Percentiles rank a stretch among this genome's conserved stretches.
These are phyloP conservation scores for Curvularia sp. DNA, from an alignment of 2,329 filamentous ascomycete species.

Conservation along the genomic window DNA sequence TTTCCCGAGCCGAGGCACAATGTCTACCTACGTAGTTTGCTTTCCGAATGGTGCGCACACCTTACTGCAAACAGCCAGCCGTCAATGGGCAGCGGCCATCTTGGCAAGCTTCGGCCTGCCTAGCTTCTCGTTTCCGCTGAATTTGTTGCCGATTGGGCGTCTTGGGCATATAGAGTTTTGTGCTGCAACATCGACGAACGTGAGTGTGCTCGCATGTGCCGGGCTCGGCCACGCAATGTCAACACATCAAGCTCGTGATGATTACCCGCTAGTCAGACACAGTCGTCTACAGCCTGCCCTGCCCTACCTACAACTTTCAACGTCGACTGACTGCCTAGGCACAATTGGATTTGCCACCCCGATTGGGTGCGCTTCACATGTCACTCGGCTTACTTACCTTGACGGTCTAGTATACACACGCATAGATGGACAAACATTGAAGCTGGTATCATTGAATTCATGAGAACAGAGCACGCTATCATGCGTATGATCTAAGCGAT, in stretches of 20 bases:
- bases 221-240: neutral
- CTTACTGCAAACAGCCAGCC: conserved; percentile 10
- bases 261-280: conserved; percentile 1
- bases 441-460: neutral
- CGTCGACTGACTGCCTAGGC: neutral
- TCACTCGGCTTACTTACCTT: neutral
- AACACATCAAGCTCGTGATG: conserved; percentile 1
- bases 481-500: neutral
- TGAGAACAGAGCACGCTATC: neutral
- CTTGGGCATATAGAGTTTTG: neutral
- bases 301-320: neutral
- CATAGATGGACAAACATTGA: neutral
- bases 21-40: conserved; percentile 1
- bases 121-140: neutral
- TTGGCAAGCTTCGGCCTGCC: neutral
- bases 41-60: neutral
- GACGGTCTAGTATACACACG: neutral
- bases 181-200: neutral
- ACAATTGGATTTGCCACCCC: neutral
- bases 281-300: neutral
- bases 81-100: too few species aligned
- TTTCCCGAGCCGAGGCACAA: conserved; percentile 9
- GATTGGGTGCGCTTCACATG: neutral
- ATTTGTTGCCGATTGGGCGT: neutral
- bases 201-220: neutral